Evolutionary conservation across 2,329 filamentous ascomycete species (phyloP).

Genomic region (Ophiocordyceps unilateralis): DNA sequence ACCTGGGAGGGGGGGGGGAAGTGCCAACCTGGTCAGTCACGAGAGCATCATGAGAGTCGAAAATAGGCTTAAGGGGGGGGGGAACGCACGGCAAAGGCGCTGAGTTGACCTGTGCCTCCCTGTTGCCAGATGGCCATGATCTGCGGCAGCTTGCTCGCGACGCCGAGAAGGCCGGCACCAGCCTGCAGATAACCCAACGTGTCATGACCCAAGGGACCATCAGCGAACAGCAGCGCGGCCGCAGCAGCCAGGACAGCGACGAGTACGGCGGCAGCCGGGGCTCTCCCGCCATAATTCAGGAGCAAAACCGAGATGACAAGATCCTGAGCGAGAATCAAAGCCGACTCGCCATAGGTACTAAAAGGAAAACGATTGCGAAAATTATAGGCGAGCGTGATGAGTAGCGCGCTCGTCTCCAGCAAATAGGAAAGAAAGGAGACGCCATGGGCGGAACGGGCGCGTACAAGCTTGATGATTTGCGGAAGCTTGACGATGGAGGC

Average conservation of each 20-base stretch:
- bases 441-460: conserved; percentile 63
- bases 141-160: conserved; percentile 88
- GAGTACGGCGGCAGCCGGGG: conserved; percentile 54
- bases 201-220: conserved; percentile 45
- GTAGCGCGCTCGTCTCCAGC: conserved; percentile 74
- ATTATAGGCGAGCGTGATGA: conserved; percentile 87
- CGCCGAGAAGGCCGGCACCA: conserved; percentile 63
- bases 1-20: conserved; percentile 38
- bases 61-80: background rate
- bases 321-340: conserved; percentile 82
- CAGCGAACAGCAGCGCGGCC: conserved; percentile 52
- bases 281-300: conserved; percentile 60
- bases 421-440: conserved; percentile 82
- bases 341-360: conserved; percentile 91
- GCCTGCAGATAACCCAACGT: conserved; percentile 64
- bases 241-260: conserved; percentile 57
- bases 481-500: conserved; percentile 90
- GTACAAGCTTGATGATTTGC: conserved; percentile 83
- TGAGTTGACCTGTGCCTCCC: conserved; percentile 86
- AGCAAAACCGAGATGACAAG: conserved; percentile 77
- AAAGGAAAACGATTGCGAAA: conserved; percentile 83
- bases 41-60: too few species aligned
- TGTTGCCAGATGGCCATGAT: conserved; percentile 72
- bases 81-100: conserved; percentile 73
- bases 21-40: too few species aligned